These are phyloP conservation scores for Globisporangium middletonii DNA, from an alignment of 352 stramenopile genomes.

Conservation along the genomic window DNA sequence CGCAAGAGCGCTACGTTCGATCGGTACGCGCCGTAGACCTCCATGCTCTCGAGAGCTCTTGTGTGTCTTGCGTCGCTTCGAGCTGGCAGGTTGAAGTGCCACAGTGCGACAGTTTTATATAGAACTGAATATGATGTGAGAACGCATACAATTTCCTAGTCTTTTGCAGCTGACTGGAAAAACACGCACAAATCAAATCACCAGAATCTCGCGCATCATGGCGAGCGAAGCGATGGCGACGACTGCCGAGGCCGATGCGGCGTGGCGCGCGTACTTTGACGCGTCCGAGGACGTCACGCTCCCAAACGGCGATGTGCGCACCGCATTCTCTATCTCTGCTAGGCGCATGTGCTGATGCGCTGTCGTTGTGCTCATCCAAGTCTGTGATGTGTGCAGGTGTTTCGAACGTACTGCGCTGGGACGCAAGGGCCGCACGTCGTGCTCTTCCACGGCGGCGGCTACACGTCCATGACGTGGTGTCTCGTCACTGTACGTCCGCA, in stretches of 20 bases:
- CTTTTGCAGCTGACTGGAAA: too few relatives aligned
- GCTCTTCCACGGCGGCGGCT: constrained; percentile 79
- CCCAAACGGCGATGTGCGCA: constrained; percentile 55
- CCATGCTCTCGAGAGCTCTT: constrained; percentile 23
- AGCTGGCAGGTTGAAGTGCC: neutral
- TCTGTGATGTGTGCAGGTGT: constrained; percentile 33
- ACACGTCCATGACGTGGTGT: constrained; percentile 85
- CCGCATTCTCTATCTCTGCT: neutral
- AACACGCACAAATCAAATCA: too few relatives aligned
- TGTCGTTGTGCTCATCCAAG: neutral
- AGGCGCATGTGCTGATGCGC: neutral
- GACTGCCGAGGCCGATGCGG: too few relatives aligned
- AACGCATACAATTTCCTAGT: too few relatives aligned
- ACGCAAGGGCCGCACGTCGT: constrained; percentile 64
- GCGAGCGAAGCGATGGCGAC: neutral
- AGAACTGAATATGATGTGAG: too few relatives aligned
- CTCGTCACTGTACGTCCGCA: constrained; percentile 44
- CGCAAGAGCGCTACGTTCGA: constrained; percentile 52
- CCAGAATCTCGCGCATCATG: too few relatives aligned
- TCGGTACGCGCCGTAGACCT: constrained; percentile 45
- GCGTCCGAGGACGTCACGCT: constrained; percentile 52
- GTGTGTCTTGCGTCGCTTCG: neutral
- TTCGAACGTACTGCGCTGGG: constrained; percentile 73
- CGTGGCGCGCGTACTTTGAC: constrained; percentile 77
- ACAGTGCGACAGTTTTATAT: too few relatives aligned